These are phyloP conservation scores for Boletus reticulatus DNA, from an alignment of 768 basidiomycete species.

Conservation along the genomic window DNA sequence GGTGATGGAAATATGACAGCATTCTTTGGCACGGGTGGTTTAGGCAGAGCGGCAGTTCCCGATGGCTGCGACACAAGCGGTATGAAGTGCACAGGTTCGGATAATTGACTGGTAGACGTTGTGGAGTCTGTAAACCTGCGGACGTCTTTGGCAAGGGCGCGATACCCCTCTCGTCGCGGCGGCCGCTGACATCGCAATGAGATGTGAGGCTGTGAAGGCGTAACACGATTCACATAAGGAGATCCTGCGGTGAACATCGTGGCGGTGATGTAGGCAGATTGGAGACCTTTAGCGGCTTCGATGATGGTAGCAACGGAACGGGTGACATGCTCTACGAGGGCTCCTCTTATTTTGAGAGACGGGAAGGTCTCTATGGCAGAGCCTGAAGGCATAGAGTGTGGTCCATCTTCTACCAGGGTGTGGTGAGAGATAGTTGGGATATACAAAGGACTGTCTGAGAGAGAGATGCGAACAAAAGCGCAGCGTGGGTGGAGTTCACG, in stretches of 20 bases:
- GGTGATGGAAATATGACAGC: conserved; percentile 41
- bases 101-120: conserved; percentile 8
- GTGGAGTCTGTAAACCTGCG: conserved; percentile 35
- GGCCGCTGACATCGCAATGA: conserved; percentile 12
- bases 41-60: conserved; percentile 26
- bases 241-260: conserved; percentile 46
- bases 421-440: conserved; percentile 3
- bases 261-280: conserved; percentile 55
- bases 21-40: conserved; percentile 31
- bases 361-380: not conserved
- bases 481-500: conserved; percentile 39
- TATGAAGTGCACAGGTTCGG: conserved; percentile 39
- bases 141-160: conserved; percentile 44
- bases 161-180: conserved; percentile 39
- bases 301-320: conserved; percentile 43
- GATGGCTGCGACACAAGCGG: conserved; percentile 37
- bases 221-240: conserved; percentile 19
- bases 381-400: conserved; percentile 10
- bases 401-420: conserved; percentile 14
- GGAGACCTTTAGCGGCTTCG: conserved; percentile 54
- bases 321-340: conserved; percentile 28
- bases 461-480: conserved; percentile 33
- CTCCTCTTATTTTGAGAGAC: conserved; percentile 5
- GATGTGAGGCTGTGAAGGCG: conserved; percentile 16
- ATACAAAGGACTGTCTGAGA: conserved; percentile 39